Conservation (phyloP, 495 filamentous ascomycete species). For the Polyplosphaeria fusca region DNA sequence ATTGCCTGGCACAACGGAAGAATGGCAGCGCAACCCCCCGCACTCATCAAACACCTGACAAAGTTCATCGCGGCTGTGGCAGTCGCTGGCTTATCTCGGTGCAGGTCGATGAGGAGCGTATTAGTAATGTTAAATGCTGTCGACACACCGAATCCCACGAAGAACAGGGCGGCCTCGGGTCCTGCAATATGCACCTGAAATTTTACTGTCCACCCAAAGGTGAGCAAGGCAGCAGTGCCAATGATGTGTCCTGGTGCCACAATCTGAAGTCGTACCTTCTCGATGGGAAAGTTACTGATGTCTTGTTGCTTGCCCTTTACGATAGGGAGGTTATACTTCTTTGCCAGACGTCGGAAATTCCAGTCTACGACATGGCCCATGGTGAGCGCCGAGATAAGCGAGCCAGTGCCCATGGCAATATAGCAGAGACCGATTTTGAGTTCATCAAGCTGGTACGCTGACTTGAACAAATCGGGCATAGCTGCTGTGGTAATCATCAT, state of each 20-base stretch:
- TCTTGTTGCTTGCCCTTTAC: conserved; percentile 46
- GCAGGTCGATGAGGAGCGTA: conserved; percentile 40
- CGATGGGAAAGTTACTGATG: conserved; percentile 35
- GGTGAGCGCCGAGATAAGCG: conserved; percentile 33
- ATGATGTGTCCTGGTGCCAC: conserved; percentile 25
- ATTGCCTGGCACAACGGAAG: conserved; percentile 38
- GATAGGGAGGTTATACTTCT: conserved; percentile 31
- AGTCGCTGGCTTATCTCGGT: conserved; percentile 37
- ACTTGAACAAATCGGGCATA: conserved; percentile 32
- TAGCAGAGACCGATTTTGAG: conserved; percentile 39
- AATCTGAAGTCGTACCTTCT: conserved; percentile 34
- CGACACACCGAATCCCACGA: conserved; percentile 33
- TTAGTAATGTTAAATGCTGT: conserved; percentile 34
- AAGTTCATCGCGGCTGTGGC: conserved; percentile 41
- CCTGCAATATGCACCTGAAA: conserved; percentile 30
- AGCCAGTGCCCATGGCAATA: conserved; percentile 37
- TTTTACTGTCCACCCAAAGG: conserved; percentile 36
- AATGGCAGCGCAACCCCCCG: conserved; percentile 36
- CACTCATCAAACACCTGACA: conserved; percentile 40
- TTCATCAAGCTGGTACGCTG: conserved; percentile 33
- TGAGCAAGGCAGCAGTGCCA: conserved; percentile 25
- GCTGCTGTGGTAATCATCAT: conserved; percentile 32
- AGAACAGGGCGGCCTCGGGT: conserved; percentile 33
- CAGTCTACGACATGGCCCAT: conserved; percentile 39
- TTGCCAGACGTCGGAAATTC: conserved; percentile 35